Evolutionary conservation across 768 basidiomycete species (phyloP).

Genomic region (Xerocomus brunneocitrinus): DNA sequence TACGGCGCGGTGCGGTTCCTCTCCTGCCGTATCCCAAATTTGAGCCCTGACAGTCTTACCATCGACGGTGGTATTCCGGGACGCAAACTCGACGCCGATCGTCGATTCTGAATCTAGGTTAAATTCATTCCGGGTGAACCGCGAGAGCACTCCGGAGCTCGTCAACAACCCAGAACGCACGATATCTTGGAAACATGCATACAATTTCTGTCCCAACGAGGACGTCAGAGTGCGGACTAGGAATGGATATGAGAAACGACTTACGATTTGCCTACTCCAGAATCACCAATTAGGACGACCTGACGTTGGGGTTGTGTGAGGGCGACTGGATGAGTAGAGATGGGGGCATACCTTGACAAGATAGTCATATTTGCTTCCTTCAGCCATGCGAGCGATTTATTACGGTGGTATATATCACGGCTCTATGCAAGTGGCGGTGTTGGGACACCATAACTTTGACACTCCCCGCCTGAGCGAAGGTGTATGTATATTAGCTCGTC

Average conservation of each 20-base stretch:
- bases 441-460: too few relatives aligned
- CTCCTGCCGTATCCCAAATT: conserved; percentile 99
- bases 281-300: conserved; percentile 99
- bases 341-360: conserved; percentile 80
- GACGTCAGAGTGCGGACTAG: not conserved
- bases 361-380: conserved; percentile 96
- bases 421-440: too few relatives aligned
- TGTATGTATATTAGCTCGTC: too few relatives aligned
- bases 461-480: too few relatives aligned
- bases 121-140: conserved; percentile 99
- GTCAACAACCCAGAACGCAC: conserved; percentile 2
- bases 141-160: conserved; percentile 77
- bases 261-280: conserved; percentile 99
- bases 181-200: conserved; percentile 5
- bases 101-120: conserved; percentile 99
- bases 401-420: too few relatives aligned
- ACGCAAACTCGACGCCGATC: conserved; percentile 98
- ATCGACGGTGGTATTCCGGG: conserved; percentile 92
- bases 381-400: conserved; percentile 57
- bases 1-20: conserved; percentile 84
- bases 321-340: not conserved
- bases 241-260: conserved; percentile 38
- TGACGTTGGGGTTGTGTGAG: conserved; percentile 29
- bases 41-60: conserved; percentile 97
- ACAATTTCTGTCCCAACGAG: conserved; percentile 31